Base-by-base conservation (phyloP, 345 rosid genomes). In the Psidium guajava region DNA sequence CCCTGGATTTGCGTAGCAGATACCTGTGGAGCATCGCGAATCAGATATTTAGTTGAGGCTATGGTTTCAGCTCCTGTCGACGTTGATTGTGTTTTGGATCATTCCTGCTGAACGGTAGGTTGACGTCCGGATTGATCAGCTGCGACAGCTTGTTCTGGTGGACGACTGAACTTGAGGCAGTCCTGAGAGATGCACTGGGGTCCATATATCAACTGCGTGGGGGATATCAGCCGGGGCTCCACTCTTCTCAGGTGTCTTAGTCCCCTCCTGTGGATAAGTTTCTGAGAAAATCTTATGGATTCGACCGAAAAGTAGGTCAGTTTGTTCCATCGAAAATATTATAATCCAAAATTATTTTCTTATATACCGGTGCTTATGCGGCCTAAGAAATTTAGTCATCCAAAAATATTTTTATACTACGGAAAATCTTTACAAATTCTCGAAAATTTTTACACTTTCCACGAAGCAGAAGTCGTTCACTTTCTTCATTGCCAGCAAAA, bases 61-160 rank as follows among this genome's bases (percentile, higher is more conserved):
- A 21, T 0, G 5, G 77, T 9, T 18, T 4, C 25, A 0, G 47
- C 77, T 4, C 24, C 47, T 0, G 13, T 36, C 13, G 2, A 36
- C 77, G 18, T 9, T 16, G 77, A 18, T 69, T 1, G 6, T 36
- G 80, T 22, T 69, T 36, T 36, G 47, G 47, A 36, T 5, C 20
- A 5, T 69, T 69, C 80, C 47, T 36, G 25, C 80, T 36, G 80
- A 69, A 8, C 80, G 13, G 7, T 69, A 69, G 80, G 9, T 69
- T 36, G 11, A 69, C 24, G 80, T 69, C 80, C 22, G 7, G 10
- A 24, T 69, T 21, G 47, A 7, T 36, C 7, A 10, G 24, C 18
- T 5, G 21, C 8, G 44, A 4, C 47, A 18, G 13, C 47, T 8
- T 69, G 77, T 18, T 69, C 77, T 36, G 24, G 25, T 22, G 77